Evolutionary conservation across 139 green algal genomes (phyloP), one percentile per base, ranked within the genome.

Genomic region (Coelastrella sp.): DNA sequence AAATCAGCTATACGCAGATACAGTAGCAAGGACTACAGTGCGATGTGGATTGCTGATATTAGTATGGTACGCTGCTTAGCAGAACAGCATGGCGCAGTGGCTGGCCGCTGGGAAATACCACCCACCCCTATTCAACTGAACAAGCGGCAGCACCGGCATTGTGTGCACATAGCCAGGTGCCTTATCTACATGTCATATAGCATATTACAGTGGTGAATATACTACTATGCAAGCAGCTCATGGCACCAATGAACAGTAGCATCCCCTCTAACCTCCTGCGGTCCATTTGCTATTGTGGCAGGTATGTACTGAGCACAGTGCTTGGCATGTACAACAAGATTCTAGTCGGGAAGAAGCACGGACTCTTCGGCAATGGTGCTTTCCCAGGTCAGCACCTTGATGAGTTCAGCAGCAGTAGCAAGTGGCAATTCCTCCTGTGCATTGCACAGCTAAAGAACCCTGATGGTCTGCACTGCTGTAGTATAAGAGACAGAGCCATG

Each of bases 251-350:
- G 3, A 14, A 72, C 63, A 72, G 12, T 17, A 22, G 63, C 63
- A 22, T 4, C 1, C 63, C 63, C 15, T 1, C 15, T 72, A 17
- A 72, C 15, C 12, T 5, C 12, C 15, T 72, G 63, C 15, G 63
- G 12, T 17, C 63, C 63, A 72, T 72, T 72, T 72, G 12, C 58
- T 80, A 20, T 80, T 9, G 24, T 57, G 63, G 65, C 86, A 97
- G 96, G 97, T 98, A 98, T 82, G 91, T 96, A 19, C 94, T 98
- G 49, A 95, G 94, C 84, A 98, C 97, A 8, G 78, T 80, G 0
- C 89, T 98, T 9, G 95, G 93, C 80, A 75, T 96, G 9, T 98
- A 95, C 89, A 98, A 98, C 85, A 97, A 97, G 81, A 89, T 94
- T 19, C 81, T 98, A 6, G 82, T 98, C 17, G 94, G 94, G 5